These are phyloP conservation scores for Blastobotrys terrestris DNA, from an alignment of 805 yeast species.

Conservation along the genomic window DNA sequence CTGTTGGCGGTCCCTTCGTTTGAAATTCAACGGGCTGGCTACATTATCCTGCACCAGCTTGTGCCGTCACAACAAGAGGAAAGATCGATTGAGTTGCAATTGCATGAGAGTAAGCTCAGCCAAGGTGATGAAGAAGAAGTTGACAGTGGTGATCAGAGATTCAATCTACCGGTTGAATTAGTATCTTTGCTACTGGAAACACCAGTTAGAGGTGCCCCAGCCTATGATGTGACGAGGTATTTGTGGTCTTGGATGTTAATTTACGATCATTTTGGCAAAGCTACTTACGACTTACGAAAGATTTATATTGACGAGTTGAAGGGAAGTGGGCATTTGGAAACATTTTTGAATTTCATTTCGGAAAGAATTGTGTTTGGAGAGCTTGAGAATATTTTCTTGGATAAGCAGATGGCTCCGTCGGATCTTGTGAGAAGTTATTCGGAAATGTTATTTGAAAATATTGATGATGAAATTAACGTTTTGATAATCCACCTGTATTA, in stretches of 20 bases:
- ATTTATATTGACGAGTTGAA: constrained; percentile 55
- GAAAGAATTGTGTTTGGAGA: constrained; percentile 23
- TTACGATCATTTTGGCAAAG: constrained; percentile 53
- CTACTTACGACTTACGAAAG: constrained; percentile 58
- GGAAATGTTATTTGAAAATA: constrained; percentile 15
- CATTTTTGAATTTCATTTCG: constrained; percentile 49
- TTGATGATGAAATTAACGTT: constrained; percentile 33
- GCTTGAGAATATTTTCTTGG: background rate
- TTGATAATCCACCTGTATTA: constrained; percentile 48
- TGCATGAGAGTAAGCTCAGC: constrained; percentile 32
- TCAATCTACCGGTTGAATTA: constrained; percentile 37
- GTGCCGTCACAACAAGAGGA: constrained; percentile 19
- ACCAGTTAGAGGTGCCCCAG: constrained; percentile 11
- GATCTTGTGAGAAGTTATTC: constrained; percentile 17
- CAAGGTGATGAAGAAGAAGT: constrained; percentile 26
- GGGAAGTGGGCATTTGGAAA: constrained; percentile 39
- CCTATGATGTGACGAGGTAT: constrained; percentile 9
- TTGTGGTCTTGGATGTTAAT: constrained; percentile 56
- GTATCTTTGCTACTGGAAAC: constrained; percentile 29
- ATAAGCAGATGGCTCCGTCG: constrained; percentile 1
- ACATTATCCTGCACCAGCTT: constrained; percentile 18
- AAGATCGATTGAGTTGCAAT: constrained; percentile 35
- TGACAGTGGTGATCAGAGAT: background rate
- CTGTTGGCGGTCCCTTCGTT: constrained; percentile 28
- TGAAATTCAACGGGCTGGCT: constrained; percentile 11